Conservation (phyloP, 2,329 filamentous ascomycete genomes). For the Orbilia javanica region DNA sequence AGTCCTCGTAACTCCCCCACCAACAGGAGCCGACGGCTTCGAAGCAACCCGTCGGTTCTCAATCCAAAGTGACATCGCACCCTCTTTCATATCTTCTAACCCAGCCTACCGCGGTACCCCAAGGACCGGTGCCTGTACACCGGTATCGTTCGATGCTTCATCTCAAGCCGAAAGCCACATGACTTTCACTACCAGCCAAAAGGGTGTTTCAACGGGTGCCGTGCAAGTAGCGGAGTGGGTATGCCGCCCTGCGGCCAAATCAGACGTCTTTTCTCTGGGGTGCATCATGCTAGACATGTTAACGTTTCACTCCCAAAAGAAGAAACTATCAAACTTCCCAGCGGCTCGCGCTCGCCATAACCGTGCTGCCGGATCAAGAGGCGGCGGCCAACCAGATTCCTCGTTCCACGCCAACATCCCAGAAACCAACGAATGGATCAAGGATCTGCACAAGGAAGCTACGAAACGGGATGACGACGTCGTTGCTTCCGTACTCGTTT, state of each 20-base stretch:
- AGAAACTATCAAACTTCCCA: conserved; percentile 73
- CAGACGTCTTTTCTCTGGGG: conserved; percentile 80
- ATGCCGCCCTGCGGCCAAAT: conserved; percentile 63
- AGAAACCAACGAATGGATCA: conserved; percentile 78
- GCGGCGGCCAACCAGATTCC: conserved; percentile 75
- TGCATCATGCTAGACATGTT: conserved; percentile 80
- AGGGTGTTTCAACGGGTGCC: conserved; percentile 50
- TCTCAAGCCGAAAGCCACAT: conserved; percentile 62
- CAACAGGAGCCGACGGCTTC: conserved; percentile 35
- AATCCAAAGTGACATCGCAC: conserved; percentile 2
- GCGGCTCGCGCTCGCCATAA: conserved; percentile 76
- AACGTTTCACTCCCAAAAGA: conserved; percentile 77
- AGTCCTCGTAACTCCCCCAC: conserved; percentile 20
- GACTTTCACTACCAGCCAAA: conserved; percentile 59
- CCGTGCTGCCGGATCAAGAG: conserved; percentile 65
- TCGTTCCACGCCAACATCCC: conserved; percentile 79
- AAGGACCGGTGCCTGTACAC: conserved; percentile 14
- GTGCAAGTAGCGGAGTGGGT: conserved; percentile 57
- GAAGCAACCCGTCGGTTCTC: conserved; percentile 45
- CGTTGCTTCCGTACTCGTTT: conserved; percentile 52
- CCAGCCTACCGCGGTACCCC: conserved; percentile 6
- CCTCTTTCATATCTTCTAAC: background rate
- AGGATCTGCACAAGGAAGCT: conserved; percentile 72
- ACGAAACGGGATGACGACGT: conserved; percentile 64
- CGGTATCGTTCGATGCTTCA: conserved; percentile 33